Evolutionary conservation across 495 filamentous ascomycete species (phyloP), one percentile per base, ranked within the genome.

Genomic region (Lasiosphaeria hispida): DNA sequence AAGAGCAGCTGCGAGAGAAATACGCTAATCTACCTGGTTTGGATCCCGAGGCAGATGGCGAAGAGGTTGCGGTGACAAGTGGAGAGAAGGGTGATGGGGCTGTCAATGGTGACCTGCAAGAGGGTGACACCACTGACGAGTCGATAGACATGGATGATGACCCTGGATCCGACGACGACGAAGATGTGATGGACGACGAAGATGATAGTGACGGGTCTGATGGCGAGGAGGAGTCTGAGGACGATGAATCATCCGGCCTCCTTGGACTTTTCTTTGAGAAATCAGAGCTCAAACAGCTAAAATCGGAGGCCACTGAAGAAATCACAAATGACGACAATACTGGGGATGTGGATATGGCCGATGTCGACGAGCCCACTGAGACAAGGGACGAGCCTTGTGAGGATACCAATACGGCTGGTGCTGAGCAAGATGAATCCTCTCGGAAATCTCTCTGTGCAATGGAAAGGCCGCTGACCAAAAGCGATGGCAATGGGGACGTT

Each of bases 61-160:
- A 62, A 17, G 44, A 60, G 35, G 55, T 57, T 3, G 63, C 58
- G 17, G 2, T 30, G 55, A 72, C 44, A 57, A 57, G 30, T 2
- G 39, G 48, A 18, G 58, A 51, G 18, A 68, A 68, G 41, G 70
- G 66, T 48, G 63, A 65, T 5, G 72, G 71, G 36, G 69, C 67
- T 3, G 64, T 62, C 5, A 64, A 77, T 36, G 89, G 90, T 19
- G 23, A 5, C 23, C 23, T 30, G 23, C 2, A 5, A 30, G 23
- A 30, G 5, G 23, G 23, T 5, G 85, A 92, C 55, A 78, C 77
- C 35, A 89, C 83, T 40, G 90, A 94, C 63, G 87, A 88, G 59
- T 94, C 90, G 9, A 86, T 89, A 7, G 89, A 93, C 58, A 96
- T 96, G 92, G 87, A 92, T 62, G 87, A 92, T 64, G 89, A 93